Evolutionary conservation across 2,329 filamentous ascomycete species (phyloP), one percentile per base, ranked within the genome.

Genomic region (Cladobotryum mycophilum): DNA sequence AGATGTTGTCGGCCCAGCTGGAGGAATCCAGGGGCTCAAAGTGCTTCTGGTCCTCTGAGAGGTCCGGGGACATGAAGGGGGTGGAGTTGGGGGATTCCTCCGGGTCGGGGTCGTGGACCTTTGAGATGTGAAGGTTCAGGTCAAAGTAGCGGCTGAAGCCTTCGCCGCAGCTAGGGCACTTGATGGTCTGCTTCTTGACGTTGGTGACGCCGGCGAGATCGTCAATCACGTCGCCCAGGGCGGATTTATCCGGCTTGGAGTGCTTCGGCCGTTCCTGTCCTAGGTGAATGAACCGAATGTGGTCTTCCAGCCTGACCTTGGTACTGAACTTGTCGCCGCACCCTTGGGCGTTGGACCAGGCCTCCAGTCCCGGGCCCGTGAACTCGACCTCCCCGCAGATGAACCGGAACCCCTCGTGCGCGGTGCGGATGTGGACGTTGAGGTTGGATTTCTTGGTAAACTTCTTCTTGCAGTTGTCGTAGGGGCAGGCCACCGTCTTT

Each of bases 401-500:
- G 62, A 88, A 96, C 9, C 83, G 82, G 57, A 83, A 73, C 15
- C 88, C 85, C 57, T 89, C 79, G 63, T 96, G 92, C 0, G 85
- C 84, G 11, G 81, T 84, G 51, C 85, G 84, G 49, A 92, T 75
- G 63, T 97, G 92, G 0, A 84, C 81, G 14, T 85, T 87, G 47
- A 95, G 76, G 60, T 96, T 96, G n/a, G 86, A 85, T 54, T 80
- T 82, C 63, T 86, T 88, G 15, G 88, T 91, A 67, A 96, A 96
- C 48, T 76, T 81, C 62, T 88, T 88, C 49, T 72, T 75, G 66
- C 91, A 96, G 18, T 79, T 84, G 0, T 76, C 69, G 61, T 84
- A 76, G 1, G 81, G 77, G 64, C 92, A 96, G 1, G 71, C 65
- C 46, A 85, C 81, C 1, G 76, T 81, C 66, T 82, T 86, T 52